Conservation (phyloP, 2,329 filamentous ascomycete genomes). For the Alternaria alternata region DNA sequence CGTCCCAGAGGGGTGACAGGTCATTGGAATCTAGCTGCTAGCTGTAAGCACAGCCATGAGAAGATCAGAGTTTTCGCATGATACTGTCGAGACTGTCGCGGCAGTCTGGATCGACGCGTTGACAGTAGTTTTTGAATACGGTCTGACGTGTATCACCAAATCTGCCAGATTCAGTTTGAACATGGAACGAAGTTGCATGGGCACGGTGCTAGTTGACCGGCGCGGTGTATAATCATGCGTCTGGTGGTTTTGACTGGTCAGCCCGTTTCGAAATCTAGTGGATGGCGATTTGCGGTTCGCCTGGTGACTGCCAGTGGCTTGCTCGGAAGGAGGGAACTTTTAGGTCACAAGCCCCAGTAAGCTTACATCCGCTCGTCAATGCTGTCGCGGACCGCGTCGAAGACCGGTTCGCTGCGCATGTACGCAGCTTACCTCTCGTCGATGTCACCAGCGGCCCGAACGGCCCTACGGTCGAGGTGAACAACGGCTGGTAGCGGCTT, state of each 20-base stretch:
- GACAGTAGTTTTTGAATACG: constrained; percentile 1
- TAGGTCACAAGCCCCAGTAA: constrained; percentile 19
- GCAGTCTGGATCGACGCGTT: not conserved
- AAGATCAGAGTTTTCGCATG: not conserved
- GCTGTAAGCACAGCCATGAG: not conserved
- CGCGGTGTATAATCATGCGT: not conserved
- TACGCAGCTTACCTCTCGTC: constrained; percentile 2
- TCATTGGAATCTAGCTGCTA: not conserved
- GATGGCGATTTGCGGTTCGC: constrained; percentile 6
- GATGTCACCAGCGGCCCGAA: constrained; percentile 10
- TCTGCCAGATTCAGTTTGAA: not conserved
- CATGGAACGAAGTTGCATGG: not conserved
- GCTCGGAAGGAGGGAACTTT: constrained; percentile 1
- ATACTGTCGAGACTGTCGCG: not conserved
- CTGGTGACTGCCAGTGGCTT: constrained; percentile 4
- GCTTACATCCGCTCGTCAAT: constrained; percentile 20
- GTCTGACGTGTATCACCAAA: constrained; percentile 12
- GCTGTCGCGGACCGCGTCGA: constrained; percentile 11
- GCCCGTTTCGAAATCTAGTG: not conserved
- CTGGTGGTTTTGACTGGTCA: constrained; percentile 6
- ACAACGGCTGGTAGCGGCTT: constrained; percentile 4
- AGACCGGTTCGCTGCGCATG: constrained; percentile 4
- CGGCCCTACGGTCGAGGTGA: constrained; percentile 3
- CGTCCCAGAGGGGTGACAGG: not conserved
- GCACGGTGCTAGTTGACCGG: not conserved